These are phyloP conservation scores for Pezicula carpinea DNA, from an alignment of 2,329 filamentous ascomycete genomes.

Conservation along the genomic window DNA sequence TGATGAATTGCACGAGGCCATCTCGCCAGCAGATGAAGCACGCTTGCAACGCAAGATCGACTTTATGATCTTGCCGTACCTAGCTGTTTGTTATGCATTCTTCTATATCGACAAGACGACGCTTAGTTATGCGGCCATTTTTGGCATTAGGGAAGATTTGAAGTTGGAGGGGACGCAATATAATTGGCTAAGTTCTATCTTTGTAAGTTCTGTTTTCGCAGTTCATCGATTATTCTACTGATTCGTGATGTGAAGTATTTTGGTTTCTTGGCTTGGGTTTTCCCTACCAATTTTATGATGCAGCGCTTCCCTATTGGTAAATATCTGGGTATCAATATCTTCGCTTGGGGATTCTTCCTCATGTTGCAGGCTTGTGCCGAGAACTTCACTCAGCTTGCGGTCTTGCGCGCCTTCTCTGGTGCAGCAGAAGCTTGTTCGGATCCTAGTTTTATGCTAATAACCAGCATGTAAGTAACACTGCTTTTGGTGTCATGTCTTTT, in stretches of 20 bases:
- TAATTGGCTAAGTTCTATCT: constrained; percentile 44
- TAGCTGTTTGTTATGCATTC: constrained; percentile 49
- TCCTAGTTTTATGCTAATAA: constrained; percentile 59
- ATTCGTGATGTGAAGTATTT: too few relatives aligned
- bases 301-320: constrained; percentile 48
- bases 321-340: constrained; percentile 51
- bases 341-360: constrained; percentile 41
- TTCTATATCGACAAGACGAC: constrained; percentile 38
- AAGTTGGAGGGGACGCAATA: constrained; percentile 45
- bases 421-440: constrained; percentile 50
- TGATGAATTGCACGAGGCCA: constrained; percentile 40
- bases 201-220: too few relatives aligned
- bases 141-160: constrained; percentile 51
- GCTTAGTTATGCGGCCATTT: constrained; percentile 51
- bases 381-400: constrained; percentile 45
- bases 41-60: constrained; percentile 51
- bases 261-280: constrained; percentile 48
- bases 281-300: constrained; percentile 49
- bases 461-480: constrained; percentile 47
- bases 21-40: constrained; percentile 41
- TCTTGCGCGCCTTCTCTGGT: constrained; percentile 47
- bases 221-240: too few relatives aligned
- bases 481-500: too few relatives aligned
- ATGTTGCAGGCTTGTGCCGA: constrained; percentile 46
- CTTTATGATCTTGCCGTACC: constrained; percentile 52